Evolutionary conservation across 1,284 basidiomycete genomes (phyloP), one percentile per base, ranked within the genome.

Genomic region (Afroboletus lepidellus): DNA sequence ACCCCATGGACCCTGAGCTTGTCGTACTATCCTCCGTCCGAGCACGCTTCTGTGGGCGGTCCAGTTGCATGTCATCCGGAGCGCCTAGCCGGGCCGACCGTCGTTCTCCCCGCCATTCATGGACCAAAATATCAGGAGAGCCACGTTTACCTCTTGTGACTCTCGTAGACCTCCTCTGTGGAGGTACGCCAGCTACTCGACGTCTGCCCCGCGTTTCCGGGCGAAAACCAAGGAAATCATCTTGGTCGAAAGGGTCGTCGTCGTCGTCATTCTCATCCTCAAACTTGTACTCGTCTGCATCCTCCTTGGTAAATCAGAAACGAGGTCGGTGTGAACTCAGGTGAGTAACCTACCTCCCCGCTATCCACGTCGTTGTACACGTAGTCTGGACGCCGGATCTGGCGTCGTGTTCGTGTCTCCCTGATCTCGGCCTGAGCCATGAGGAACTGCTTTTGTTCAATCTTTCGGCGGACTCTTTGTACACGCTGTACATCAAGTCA

Each of bases 391-490:
- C 80, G 82, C 46, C 78, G 78, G 8, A 84, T 81, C 69, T 81
- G 80, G 48, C 85, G 76, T 55, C 83, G 77, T 29, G 89, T 90
- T 55, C 89, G 78, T 25, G 88, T 90, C 67, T 85, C 80, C 54
- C 89, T 79, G 54, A 90, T 70, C 67, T 90, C 88, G 41, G 85
- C 83, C 63, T 89, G 86, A 7, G 84, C 86, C 59, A 82, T 72
- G 55, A 86, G 72, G 25, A 83, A 65, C 44, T 81, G 77, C 51
- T 77, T 79, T 65, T 87, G 83, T 64, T 89, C 84, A 47, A 86
- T 75, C 69, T 84, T 87, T 69, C 77, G 81, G 53, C 81, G 78
- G 12, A 75, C 80, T 62, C 78, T 83, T 63, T 83, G 79, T 41
- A 90, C 78, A 52, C 87, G 80, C 89, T 91, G 63, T 41, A 57